phyloP scores from a whole-genome alignment of 2,329 filamentous ascomycete species.

The Phyllosticta citribraziliensis region DNA sequence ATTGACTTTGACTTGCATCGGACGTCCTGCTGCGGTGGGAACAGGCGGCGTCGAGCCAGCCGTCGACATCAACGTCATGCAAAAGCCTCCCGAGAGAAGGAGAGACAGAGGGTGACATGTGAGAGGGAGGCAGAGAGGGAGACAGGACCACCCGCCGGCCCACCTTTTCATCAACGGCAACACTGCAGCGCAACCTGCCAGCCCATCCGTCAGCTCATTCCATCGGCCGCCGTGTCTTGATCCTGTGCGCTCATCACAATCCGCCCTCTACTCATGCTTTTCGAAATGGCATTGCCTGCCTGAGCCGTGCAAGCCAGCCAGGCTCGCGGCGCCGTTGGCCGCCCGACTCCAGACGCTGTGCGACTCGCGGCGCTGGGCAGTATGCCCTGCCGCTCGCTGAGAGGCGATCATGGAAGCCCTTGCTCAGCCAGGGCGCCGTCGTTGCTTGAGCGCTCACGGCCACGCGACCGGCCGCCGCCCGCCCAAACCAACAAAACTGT shows the following conservation, averaged over 20 bases:
- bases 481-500: background rate
- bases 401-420: conserved; percentile 10
- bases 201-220: background rate
- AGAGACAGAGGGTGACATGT: background rate
- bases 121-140: background rate
- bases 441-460: background rate
- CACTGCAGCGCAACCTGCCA: background rate
- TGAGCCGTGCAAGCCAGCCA: background rate
- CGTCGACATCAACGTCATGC: background rate
- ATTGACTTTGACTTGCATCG: background rate
- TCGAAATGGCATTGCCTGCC: background rate
- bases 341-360: background rate
- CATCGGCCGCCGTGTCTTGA: no score
- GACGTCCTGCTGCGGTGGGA: background rate
- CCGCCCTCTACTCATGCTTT: background rate
- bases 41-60: background rate
- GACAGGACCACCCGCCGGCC: background rate
- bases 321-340: background rate
- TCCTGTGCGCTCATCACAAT: no score
- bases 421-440: conserved; percentile 2
- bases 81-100: background rate
- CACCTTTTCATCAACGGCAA: background rate
- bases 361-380: background rate
- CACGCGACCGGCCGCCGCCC: conserved; percentile 8
- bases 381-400: conserved; percentile 2